Conservation (phyloP, 2,329 filamentous ascomycete species). For the Geosmithia flava region DNA sequence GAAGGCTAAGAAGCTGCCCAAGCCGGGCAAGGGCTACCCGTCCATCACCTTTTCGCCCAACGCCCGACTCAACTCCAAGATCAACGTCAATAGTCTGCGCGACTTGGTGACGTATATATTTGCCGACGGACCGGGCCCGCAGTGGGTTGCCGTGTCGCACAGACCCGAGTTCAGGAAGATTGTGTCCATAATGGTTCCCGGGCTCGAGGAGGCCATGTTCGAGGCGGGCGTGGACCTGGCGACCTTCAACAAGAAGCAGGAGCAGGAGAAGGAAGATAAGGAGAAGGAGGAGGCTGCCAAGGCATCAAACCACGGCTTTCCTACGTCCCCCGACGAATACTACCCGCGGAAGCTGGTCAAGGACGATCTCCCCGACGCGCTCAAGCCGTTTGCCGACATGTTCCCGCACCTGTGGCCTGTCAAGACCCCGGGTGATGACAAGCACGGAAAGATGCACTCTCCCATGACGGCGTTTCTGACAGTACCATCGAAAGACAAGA, state of each 20-base stretch:
- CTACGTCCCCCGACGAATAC: constrained; percentile 44
- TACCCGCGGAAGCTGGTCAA: constrained; percentile 41
- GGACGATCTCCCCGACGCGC: constrained; percentile 35
- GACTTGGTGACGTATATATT: constrained; percentile 55
- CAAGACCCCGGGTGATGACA: constrained; percentile 75
- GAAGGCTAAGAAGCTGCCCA: constrained; percentile 50
- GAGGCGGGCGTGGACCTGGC: constrained; percentile 42
- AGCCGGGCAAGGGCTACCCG: constrained; percentile 42
- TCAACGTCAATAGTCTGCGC: constrained; percentile 51
- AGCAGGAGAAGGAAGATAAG: constrained; percentile 14
- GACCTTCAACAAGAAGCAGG: constrained; percentile 25
- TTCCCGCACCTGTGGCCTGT: constrained; percentile 87
- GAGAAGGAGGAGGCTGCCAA: constrained; percentile 6
- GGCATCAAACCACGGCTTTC: constrained; percentile 3
- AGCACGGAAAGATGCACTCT: constrained; percentile 70
- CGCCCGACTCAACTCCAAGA: constrained; percentile 46
- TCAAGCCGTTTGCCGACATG: constrained; percentile 64
- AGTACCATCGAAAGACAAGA: constrained; percentile 59
- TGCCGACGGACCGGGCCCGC: constrained; percentile 50
- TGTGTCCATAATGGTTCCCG: constrained; percentile 84
- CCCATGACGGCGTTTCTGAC: constrained; percentile 77
- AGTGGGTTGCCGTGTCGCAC: constrained; percentile 52
- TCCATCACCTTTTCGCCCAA: constrained; percentile 44
- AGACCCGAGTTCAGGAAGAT: constrained; percentile 61
- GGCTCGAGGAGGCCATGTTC: constrained; percentile 85